Evolutionary conservation across 208 protist genomes (phyloP).

Genomic region (Leishmania aethiopica): DNA sequence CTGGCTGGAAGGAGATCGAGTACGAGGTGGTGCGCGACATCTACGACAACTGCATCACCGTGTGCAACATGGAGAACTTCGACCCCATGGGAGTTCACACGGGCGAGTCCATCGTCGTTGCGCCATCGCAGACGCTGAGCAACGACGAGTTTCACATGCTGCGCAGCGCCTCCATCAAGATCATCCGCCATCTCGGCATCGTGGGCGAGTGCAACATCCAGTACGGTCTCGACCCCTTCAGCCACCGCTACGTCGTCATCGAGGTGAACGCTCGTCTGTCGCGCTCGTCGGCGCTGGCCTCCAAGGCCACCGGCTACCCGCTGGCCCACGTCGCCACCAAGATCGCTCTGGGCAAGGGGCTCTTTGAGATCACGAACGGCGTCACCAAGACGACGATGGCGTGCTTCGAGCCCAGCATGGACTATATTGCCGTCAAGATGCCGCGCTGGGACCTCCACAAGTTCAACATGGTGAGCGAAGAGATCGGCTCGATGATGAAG

Average conservation of each 20-base stretch:
- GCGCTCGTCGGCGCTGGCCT: constrained; percentile 96
- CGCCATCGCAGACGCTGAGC: constrained; percentile 97
- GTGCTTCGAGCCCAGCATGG: constrained; percentile 98
- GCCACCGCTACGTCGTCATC: constrained; percentile 98
- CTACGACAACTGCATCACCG: constrained; percentile 99
- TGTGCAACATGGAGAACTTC: constrained; percentile 99
- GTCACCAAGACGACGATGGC: constrained; percentile 95
- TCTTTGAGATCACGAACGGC: constrained; percentile 93
- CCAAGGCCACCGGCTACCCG: constrained; percentile 99
- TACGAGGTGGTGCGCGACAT: constrained; percentile 99
- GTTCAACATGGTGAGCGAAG: constrained; percentile 94
- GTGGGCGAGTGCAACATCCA: constrained; percentile 99
- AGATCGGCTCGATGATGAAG: constrained; percentile 97
- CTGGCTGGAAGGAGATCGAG: constrained; percentile 99
- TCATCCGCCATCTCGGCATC: constrained; percentile 97
- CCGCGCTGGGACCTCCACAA: constrained; percentile 97
- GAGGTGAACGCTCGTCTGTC: constrained; percentile 98
- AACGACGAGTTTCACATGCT: constrained; percentile 99
- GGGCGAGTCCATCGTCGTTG: constrained; percentile 99
- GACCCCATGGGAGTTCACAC: constrained; percentile 98
- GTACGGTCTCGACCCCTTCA: constrained; percentile 97
- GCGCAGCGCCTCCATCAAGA: constrained; percentile 93
- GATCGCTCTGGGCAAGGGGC: constrained; percentile 95
- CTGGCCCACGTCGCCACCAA: constrained; percentile 98
- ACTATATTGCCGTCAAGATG: constrained; percentile 98